Evolutionary conservation across 2,329 filamentous ascomycete species (phyloP).

Genomic region (Colletotrichum simmondsii): DNA sequence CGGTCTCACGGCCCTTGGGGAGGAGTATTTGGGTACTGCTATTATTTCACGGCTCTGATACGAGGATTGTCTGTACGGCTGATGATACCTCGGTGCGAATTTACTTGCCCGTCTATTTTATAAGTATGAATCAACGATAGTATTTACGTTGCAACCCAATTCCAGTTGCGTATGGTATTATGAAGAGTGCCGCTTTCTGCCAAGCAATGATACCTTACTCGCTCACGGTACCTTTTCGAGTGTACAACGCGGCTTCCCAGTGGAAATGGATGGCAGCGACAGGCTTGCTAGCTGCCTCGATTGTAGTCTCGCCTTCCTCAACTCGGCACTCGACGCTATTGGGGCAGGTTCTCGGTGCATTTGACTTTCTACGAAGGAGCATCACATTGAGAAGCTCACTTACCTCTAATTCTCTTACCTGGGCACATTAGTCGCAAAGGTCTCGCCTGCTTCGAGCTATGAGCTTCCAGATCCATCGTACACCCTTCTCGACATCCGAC

Average conservation of each 20-base stretch:
- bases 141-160: neutral
- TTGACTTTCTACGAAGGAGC: neutral
- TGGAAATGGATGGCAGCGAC: too few relatives aligned
- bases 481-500: neutral
- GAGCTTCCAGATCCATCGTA: neutral
- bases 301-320: neutral
- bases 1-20: conserved; percentile 4
- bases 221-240: neutral
- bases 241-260: neutral
- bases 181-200: neutral
- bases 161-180: neutral
- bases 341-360: neutral
- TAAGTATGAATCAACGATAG: conserved; percentile 15
- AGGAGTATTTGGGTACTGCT: conserved; percentile 22
- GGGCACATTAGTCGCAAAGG: neutral
- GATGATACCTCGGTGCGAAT: conserved; percentile 30
- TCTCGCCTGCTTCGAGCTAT: neutral
- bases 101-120: conserved; percentile 12
- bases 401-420: neutral
- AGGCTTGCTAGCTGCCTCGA: neutral
- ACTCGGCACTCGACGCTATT: neutral
- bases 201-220: neutral
- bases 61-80: conserved; percentile 22
- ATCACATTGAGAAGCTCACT: neutral
- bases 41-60: conserved; percentile 1